Evolutionary conservation across 331 rosid genomes (phyloP).

Genomic region (Cydonia oblonga): DNA sequence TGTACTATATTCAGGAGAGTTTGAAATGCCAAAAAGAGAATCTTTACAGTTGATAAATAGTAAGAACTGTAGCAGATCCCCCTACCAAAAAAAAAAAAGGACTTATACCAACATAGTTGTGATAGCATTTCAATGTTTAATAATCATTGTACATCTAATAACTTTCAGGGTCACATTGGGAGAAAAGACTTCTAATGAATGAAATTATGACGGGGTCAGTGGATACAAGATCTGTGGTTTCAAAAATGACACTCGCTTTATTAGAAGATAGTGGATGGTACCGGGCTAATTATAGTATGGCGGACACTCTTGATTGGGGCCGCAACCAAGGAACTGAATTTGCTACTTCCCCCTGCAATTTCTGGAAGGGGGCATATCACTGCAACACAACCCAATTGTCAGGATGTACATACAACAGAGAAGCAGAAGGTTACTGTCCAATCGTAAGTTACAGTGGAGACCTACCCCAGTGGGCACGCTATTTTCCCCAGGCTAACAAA

Average conservation of each 20-base stretch:
- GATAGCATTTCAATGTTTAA: neutral
- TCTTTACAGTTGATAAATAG: neutral
- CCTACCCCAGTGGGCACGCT: conserved; percentile 95
- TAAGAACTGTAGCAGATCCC: neutral
- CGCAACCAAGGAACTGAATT: conserved; percentile 87
- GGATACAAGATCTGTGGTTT: conserved; percentile 94
- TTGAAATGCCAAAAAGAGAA: neutral
- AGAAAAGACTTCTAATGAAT: conserved; percentile 92
- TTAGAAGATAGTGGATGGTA: conserved; percentile 99
- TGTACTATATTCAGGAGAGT: neutral
- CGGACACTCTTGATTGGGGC: conserved; percentile 96
- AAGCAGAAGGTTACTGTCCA: conserved; percentile 99
- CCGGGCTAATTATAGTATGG: conserved; percentile 91
- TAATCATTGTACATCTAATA: neutral
- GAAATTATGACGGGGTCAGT: conserved; percentile 99
- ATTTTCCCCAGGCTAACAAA: conserved; percentile 85
- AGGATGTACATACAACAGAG: conserved; percentile 95
- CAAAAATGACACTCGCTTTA: conserved; percentile 91
- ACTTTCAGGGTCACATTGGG: conserved; percentile 91
- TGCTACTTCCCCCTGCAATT: conserved; percentile 77
- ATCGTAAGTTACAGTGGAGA: conserved; percentile 78
- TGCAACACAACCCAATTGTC: conserved; percentile 90
- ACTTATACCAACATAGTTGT: neutral
- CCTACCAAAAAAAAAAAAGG: too few species aligned
- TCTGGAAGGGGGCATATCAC: conserved; percentile 94